Base-by-base conservation (phyloP, 2,329 filamentous ascomycete genomes). In the Fusarium sp. region DNA sequence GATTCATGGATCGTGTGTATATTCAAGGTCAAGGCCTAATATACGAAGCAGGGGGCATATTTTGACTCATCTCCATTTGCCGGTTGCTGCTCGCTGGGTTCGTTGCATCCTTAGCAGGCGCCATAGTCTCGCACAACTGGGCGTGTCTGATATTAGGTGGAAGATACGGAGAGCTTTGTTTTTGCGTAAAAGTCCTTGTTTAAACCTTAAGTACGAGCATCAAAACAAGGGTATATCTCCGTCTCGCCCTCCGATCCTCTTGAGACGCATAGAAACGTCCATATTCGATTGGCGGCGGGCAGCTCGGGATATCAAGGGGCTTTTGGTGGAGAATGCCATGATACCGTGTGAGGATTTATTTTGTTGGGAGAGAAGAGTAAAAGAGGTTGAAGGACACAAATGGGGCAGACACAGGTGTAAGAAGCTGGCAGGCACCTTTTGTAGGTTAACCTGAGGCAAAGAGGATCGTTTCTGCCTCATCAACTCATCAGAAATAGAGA, bases 291-390 rank as follows among this genome's bases (percentile, higher is more conserved):
- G 63, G 10, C 32, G 36, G 43, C 38, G 50, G 44, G 39, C 43
- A 53, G 46, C 43, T 49, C 47, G 56, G 45, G 32, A 37, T 29
- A 48, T 25, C 47, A 46, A 45, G 23, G 39, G 31, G 39, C 45
- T 49, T 45, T 53, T 37, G 48, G 53, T 65, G 49, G 61, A 59
- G 52, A 65, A 29, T 38, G 23, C 23, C 17, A 47, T 53, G 36
- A 15, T 37, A 50, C 49, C 23, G 45, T 53, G 31, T 48, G 42
- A 25, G 23, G 8, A 35, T 33, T 4, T 33, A 14, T 14, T 57
- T 41, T 53, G 35, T 53, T 57, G 38, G 37, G 42, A 21, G 42
- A 35, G 14, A 23, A 35, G 25, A 17, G n/a, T 17, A 32, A 29
- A 29, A 31, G 25, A 21, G 23, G 23, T 25, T 21, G 36, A 43